Percentiles rank a stretch among this genome's conserved stretches.
These are phyloP conservation scores for Selenicereus undatus DNA, from an alignment of 148 eudicot species.

Conservation along the genomic window DNA sequence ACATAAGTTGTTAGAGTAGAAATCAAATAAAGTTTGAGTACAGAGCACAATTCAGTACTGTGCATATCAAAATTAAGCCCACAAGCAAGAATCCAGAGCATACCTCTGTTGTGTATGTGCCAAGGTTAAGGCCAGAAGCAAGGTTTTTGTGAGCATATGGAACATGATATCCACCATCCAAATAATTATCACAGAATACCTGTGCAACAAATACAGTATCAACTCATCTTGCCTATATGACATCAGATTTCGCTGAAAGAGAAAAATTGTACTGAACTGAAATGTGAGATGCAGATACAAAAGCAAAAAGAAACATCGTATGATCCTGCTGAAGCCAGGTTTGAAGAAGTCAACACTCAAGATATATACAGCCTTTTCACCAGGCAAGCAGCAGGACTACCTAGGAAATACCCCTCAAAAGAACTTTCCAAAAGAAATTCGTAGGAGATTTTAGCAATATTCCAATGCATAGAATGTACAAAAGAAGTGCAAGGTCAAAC, in stretches of 20 bases:
- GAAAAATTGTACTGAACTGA: background rate
- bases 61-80: background rate
- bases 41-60: background rate
- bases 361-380: background rate
- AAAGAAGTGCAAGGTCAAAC: slow-evolving; percentile 29
- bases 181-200: slow-evolving; percentile 30
- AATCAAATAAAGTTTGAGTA: background rate
- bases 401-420: background rate
- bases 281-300: slow-evolving; percentile 1
- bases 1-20: slow-evolving; percentile 1
- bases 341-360: background rate
- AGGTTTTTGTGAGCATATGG: slow-evolving; percentile 31
- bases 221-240: background rate
- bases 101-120: slow-evolving; percentile 27
- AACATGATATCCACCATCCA: slow-evolving; percentile 37
- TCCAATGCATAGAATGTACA: background rate
- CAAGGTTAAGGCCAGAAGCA: slow-evolving; percentile 27
- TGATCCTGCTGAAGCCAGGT: background rate
- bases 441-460: background rate
- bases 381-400: background rate
- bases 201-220: background rate
- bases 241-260: background rate
- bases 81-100: background rate
- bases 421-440: background rate
- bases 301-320: background rate